Percentiles rank a stretch among this genome's conserved stretches.
Evolutionary conservation across 139 green algal species (phyloP).

Genomic region (Bryopsis sp.): DNA sequence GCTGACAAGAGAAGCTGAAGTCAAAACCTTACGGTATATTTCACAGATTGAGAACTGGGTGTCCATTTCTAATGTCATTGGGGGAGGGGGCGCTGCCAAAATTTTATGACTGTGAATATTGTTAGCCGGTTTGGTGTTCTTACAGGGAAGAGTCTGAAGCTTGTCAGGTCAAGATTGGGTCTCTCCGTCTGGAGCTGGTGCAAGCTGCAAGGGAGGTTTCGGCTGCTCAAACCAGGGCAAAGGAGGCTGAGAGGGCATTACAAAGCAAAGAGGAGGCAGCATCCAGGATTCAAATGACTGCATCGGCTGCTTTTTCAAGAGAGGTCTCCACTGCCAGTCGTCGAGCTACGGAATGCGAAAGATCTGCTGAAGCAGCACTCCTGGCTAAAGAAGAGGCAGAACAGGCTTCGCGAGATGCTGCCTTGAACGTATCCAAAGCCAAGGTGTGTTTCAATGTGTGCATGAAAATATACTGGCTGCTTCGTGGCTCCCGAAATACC

Average conservation of each 20-base stretch:
- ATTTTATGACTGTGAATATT: too few relatives aligned
- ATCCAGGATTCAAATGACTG: background rate
- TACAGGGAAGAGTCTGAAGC: constrained; percentile 6
- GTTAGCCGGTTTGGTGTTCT: too few relatives aligned
- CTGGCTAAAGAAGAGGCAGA: constrained; percentile 4
- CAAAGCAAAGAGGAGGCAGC: constrained; percentile 2
- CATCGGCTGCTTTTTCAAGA: constrained; percentile 9
- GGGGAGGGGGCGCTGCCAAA: too few relatives aligned
- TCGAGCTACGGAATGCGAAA: constrained; percentile 18
- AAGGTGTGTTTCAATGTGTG: too few relatives aligned
- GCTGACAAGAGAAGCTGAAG: constrained; percentile 2
- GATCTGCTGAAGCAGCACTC: constrained; percentile 13
- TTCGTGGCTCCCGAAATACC: too few relatives aligned
- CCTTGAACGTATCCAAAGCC: background rate
- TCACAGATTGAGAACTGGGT: too few relatives aligned
- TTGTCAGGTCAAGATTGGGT: background rate
- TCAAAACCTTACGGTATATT: background rate
- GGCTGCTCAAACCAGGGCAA: background rate
- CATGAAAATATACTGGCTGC: too few relatives aligned
- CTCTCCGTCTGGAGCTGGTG: constrained; percentile 9
- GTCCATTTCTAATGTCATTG: too few relatives aligned
- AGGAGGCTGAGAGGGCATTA: background rate
- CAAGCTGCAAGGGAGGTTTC: constrained; percentile 10
- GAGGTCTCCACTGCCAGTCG: constrained; percentile 28
- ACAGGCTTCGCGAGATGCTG: background rate